Evolutionary conservation across 148 eudicot genomes (phyloP).

Genomic region (Bassia scoparia): DNA sequence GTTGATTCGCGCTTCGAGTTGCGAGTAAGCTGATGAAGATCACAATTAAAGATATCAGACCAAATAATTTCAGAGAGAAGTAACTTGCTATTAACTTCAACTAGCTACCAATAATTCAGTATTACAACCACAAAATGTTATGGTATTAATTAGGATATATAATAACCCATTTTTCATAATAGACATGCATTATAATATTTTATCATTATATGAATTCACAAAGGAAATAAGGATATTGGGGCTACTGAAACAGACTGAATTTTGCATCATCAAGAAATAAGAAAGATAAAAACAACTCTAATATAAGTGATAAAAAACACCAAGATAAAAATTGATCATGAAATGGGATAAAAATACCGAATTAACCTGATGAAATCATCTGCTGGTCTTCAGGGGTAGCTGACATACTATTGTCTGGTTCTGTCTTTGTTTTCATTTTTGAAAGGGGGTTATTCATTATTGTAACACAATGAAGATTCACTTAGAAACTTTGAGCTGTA

Average conservation of each 20-base stretch:
- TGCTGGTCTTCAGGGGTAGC: too few species aligned
- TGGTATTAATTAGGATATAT: too few species aligned
- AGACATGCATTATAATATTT: not conserved
- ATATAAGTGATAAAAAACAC: too few species aligned
- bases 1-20: constrained; percentile 83
- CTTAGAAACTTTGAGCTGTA: not conserved
- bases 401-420: constrained; percentile 1
- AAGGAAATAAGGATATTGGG: not conserved
- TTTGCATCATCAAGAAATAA: too few species aligned
- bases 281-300: too few species aligned
- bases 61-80: not conserved
- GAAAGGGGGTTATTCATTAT: not conserved
- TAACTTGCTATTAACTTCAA: not conserved
- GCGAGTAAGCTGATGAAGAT: constrained; percentile 54
- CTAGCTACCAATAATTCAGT: not conserved
- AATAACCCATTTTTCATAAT: not conserved
- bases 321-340: too few species aligned
- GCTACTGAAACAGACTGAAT: not conserved
- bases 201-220: not conserved
- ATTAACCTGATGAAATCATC: too few species aligned
- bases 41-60: constrained; percentile 19
- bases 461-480: not conserved
- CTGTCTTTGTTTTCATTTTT: not conserved
- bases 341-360: too few species aligned
- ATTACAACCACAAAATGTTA: not conserved